Evolutionary conservation across 208 protist genomes (phyloP).

Genomic region (Tritrichomonas foetus): DNA sequence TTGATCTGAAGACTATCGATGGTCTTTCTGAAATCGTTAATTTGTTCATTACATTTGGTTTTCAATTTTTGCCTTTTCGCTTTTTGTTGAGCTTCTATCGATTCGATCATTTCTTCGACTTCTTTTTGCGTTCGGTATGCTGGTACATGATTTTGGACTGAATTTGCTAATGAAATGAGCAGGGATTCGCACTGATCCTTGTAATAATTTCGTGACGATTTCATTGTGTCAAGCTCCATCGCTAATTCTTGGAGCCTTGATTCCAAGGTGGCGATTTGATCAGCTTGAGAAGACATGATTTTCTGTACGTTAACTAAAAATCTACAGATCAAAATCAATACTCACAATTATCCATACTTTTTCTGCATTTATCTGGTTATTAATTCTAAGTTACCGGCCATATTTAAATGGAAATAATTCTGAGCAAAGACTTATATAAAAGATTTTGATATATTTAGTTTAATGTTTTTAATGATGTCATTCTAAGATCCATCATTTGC

Average conservation of each 20-base stretch:
- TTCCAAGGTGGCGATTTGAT: too few relatives aligned
- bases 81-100: neutral
- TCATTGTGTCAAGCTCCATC: neutral
- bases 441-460: neutral
- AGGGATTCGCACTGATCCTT: slow-evolving; percentile 7
- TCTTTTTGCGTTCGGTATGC: neutral
- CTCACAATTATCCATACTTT: too few relatives aligned
- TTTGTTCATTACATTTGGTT: neutral
- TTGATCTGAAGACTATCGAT: neutral
- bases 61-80: neutral
- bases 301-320: too few relatives aligned
- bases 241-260: neutral
- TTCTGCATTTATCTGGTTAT: too few relatives aligned
- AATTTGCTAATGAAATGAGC: neutral
- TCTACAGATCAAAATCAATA: too few relatives aligned
- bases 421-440: neutral
- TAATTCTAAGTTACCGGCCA: too few relatives aligned
- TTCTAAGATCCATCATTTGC: neutral
- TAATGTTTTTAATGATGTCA: neutral
- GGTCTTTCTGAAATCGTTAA: neutral
- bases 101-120: neutral
- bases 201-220: neutral
- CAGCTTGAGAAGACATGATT: too few relatives aligned
- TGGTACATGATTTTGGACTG: neutral
- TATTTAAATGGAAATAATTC: neutral